Evolutionary conservation across 1,284 basidiomycete genomes (phyloP), one percentile per base, ranked within the genome.

Genomic region (Singerocomus rubriflavus): DNA sequence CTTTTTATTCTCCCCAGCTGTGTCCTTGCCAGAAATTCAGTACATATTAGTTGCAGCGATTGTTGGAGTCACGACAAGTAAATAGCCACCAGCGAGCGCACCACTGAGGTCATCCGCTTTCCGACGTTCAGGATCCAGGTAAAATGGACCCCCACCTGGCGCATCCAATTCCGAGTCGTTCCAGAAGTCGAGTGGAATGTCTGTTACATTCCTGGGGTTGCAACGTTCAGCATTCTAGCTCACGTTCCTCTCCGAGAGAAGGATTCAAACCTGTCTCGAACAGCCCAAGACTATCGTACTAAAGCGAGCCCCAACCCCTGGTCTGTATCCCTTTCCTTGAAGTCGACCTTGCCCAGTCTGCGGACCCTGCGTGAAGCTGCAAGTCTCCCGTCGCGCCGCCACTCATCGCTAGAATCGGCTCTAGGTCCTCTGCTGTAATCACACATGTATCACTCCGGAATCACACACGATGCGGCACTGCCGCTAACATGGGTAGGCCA

Each of bases 401-500:
- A 27, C 11, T 11, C 26, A 11, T 32, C 26, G 10, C 35, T 32
- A 9, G 5, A 8, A n/a, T n/a, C n/a, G n/a, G n/a, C n/a, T n/a
- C n/a, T n/a, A n/a, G n/a, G n/a, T 30, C 14, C 17, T 6, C 12
- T 48, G 5, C 14, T 2, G 17, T 16, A 38, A 21, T 14, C 7
- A 29, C 14, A 9, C 25, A 57, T 63, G 61, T 4, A 49, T 25
- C 40, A 44, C 35, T 21, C 31, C 5, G 31, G 48, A 31, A 6
- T 36, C 31, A 21, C 11, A 10, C 44, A 41, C 21, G 46, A 50
- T 16, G 31, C 45, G 17, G 25, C 14, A 6, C 13, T 52, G 7
- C 63, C 63, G 4, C 21, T 65, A 3, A 14, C 42, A 46, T 62
- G 60, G 60, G 60, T 57, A 57, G 41, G 61, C 21, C 6, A n/a